A percentile compares a stretch with the other conserved stretches of the same genome.
phyloP scores from a whole-genome alignment of 371 early-diverging fungal species.

The Lichtheimia hyalospora region DNA sequence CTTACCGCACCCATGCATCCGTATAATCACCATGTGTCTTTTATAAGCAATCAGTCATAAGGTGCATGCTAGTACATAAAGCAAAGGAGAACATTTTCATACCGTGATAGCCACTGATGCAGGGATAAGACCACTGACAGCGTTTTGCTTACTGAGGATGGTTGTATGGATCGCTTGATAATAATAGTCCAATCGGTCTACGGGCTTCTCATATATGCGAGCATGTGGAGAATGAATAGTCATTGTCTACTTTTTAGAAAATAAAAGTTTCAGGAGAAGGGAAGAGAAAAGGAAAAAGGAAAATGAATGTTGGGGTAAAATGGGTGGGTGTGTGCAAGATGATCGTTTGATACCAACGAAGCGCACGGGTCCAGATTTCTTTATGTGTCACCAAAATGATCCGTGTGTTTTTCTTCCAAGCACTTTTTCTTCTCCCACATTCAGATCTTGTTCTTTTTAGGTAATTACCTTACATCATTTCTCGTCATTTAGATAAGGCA shows the following conservation, averaged over 20 bases:
- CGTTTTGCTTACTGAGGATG: constrained; percentile 78
- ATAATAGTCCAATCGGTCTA: constrained; percentile 68
- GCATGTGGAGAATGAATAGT: background rate
- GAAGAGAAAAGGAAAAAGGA: background rate
- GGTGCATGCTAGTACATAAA: background rate
- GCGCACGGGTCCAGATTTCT: constrained; percentile 3
- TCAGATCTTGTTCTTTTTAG: too few relatives aligned
- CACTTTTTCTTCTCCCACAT: too few relatives aligned
- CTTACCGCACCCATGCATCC: constrained; percentile 90
- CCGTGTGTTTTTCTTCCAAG: background rate
- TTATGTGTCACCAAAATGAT: background rate
- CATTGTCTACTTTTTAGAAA: background rate
- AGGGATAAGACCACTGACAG: constrained; percentile 87
- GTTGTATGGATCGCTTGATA: constrained; percentile 75
- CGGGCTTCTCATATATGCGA: background rate
- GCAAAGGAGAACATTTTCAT: constrained; percentile 2
- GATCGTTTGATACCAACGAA: background rate
- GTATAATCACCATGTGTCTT: constrained; percentile 80
- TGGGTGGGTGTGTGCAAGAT: background rate
- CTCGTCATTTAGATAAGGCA: too few relatives aligned
- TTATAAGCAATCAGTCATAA: background rate
- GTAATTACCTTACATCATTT: too few relatives aligned
- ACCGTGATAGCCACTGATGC: constrained; percentile 87
- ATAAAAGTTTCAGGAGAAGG: background rate
- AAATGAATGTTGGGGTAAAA: background rate